phyloP scores from a whole-genome alignment of 2,329 filamentous ascomycete genomes.

The Aspergillus pseudonomiae region DNA sequence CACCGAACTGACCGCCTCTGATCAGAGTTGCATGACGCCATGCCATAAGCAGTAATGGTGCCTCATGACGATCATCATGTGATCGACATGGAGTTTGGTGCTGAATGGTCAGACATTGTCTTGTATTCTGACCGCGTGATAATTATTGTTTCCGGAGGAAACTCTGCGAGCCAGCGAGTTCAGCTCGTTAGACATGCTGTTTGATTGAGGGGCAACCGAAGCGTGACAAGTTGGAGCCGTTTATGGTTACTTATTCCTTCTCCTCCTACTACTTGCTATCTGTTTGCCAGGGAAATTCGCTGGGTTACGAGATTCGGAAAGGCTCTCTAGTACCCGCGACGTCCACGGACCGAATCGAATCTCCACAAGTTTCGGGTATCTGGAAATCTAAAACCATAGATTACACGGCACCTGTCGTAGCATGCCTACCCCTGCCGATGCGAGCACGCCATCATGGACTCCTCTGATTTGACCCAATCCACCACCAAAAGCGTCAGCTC shows the following conservation, averaged over 20 bases:
- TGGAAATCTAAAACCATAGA: neutral
- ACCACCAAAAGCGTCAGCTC: constrained; percentile 22
- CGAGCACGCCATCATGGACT: constrained; percentile 41
- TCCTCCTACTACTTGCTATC: neutral
- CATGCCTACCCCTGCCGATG: constrained; percentile 17
- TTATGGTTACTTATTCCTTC: neutral
- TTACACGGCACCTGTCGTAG: neutral
- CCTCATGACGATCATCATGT: constrained; percentile 1
- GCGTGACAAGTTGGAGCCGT: neutral
- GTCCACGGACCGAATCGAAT: neutral
- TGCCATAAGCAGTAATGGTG: neutral
- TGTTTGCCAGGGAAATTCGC: neutral
- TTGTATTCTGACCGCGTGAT: neutral
- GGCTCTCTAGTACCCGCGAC: neutral
- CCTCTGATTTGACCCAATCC: constrained; percentile 30
- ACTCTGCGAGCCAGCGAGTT: neutral
- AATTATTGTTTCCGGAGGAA: neutral
- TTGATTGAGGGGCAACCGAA: neutral
- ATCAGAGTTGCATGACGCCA: neutral
- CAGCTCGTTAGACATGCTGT: neutral
- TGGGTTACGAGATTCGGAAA: neutral
- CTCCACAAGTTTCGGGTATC: neutral
- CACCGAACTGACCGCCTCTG: neutral
- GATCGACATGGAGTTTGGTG: neutral
- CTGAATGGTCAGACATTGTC: constrained; percentile 3